phyloP scores from a whole-genome alignment of 164 flowering plant genomes.

The Vitis vinifera region ASM3070453v1 NC_081822.1:3555501-3556000 shows the following conservation, averaged over 20 bases:
- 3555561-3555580: slow-evolving; percentile 13
- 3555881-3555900: not conserved
- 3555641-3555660: slow-evolving; percentile 9
- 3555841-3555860: not conserved
- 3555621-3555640: slow-evolving; percentile 13
- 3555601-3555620: slow-evolving; percentile 23
- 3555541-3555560: not conserved
- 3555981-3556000: too few species aligned
- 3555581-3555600: slow-evolving; percentile 9
- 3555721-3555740: slow-evolving; percentile 3
- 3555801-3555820: not conserved
- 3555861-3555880: not conserved
- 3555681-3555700: slow-evolving; percentile 25
- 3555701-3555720: slow-evolving; percentile 21
- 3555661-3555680: slow-evolving; percentile 22
- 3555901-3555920: too few species aligned
- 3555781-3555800: not conserved
- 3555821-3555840: not conserved
- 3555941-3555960: too few species aligned
- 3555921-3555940: too few species aligned
- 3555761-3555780: not conserved
- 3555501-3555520: not conserved
- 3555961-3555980: too few species aligned
- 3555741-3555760: not conserved
- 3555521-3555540: slow-evolving; percentile 12